Percentiles rank a stretch among this genome's conserved stretches.
Conservation (phyloP, 2,329 filamentous ascomycete genomes). For the Dactylellina sp. region DNA sequence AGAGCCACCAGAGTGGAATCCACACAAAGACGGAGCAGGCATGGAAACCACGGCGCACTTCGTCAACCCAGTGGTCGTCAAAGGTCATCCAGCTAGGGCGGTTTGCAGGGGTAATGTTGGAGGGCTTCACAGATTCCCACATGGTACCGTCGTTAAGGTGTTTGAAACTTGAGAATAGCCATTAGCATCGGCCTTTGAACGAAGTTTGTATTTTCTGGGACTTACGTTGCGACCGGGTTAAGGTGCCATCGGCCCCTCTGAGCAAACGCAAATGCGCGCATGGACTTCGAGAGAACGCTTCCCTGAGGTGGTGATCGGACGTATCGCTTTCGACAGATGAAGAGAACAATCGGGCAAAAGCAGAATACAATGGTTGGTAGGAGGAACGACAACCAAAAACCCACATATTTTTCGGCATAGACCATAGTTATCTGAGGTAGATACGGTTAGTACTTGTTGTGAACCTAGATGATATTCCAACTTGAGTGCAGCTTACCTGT, state of each 20-base stretch:
- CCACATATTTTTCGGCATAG: constrained; percentile 80
- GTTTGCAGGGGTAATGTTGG: constrained; percentile 68
- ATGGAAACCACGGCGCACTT: constrained; percentile 76
- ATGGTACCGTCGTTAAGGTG: constrained; percentile 71
- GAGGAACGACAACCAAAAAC: constrained; percentile 78
- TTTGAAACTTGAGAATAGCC: constrained; percentile 62
- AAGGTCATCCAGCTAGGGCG: constrained; percentile 82
- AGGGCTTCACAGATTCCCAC: constrained; percentile 78
- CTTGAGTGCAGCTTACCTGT: constrained; percentile 60
- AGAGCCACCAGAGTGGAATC: constrained; percentile 73
- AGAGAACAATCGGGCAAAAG: constrained; percentile 72
- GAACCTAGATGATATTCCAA: constrained; percentile 61
- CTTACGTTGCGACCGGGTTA: constrained; percentile 71
- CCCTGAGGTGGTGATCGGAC: constrained; percentile 75
- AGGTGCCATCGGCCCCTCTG: constrained; percentile 74
- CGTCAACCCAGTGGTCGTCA: constrained; percentile 84
- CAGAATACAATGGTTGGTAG: constrained; percentile 76
- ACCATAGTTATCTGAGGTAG: constrained; percentile 72
- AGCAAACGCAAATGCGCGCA: constrained; percentile 72
- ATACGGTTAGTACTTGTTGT: too few species aligned
- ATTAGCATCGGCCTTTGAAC: not conserved
- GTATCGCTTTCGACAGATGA: constrained; percentile 73
- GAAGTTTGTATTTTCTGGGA: not conserved
- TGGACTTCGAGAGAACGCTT: constrained; percentile 76
- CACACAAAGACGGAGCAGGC: constrained; percentile 72